These are phyloP conservation scores for Botryosphaeria dothidea DNA, from an alignment of 2,329 filamentous ascomycete species.

Conservation along the genomic window DNA sequence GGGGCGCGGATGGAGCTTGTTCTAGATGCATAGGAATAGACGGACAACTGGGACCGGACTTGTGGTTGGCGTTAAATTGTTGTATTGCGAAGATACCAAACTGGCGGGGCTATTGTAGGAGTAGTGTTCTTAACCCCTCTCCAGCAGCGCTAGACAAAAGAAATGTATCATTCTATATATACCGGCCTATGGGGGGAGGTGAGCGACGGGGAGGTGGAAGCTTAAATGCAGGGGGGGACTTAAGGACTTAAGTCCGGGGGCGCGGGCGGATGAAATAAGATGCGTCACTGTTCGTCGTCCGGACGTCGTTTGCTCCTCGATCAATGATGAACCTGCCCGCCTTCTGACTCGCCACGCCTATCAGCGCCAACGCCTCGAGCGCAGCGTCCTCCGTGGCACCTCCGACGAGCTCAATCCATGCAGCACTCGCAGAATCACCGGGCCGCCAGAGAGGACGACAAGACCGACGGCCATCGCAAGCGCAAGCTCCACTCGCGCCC, in stretches of 20 bases:
- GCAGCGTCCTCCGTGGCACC: not conserved
- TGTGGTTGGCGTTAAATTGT: conserved; percentile 18
- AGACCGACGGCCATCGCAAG: conserved; percentile 19
- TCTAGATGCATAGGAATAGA: conserved; percentile 25
- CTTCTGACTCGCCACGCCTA: conserved; percentile 8
- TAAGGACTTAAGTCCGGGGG: conserved; percentile 2
- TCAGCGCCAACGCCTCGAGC: conserved; percentile 14
- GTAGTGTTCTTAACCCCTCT: conserved; percentile 3
- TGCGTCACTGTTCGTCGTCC: conserved; percentile 7
- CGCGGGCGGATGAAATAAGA: conserved; percentile 15
- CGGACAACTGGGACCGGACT: not conserved
- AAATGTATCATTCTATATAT: conserved; percentile 3
- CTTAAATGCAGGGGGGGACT: not conserved
- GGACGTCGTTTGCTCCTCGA: not conserved
- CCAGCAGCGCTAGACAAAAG: conserved; percentile 15
- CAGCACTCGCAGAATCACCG: conserved; percentile 15
- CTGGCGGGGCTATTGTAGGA: conserved; percentile 14
- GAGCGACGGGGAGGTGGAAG: not conserved
- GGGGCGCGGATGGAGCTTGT: conserved; percentile 36
- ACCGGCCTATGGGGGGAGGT: not conserved
- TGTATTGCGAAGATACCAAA: conserved; percentile 21
- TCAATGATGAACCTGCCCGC: not conserved
- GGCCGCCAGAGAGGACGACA: conserved; percentile 18
- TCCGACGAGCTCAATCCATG: conserved; percentile 15
- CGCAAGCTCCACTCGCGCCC: conserved; percentile 20